Conservation (phyloP, 2,329 filamentous ascomycete species). For the Trichoderma sp. region DNA sequence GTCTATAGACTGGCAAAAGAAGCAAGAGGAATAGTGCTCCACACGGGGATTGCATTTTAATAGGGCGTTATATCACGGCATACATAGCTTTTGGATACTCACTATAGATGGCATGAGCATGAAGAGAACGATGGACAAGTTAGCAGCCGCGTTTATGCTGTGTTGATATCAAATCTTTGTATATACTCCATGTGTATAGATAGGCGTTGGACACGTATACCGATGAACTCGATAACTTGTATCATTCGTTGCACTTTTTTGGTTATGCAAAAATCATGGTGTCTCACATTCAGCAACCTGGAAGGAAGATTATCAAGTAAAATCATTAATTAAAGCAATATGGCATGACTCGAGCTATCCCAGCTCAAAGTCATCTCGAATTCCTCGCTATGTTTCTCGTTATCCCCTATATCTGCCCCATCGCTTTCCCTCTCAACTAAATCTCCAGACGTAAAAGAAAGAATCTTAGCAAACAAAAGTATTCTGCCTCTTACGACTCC, state of each 20-base stretch:
- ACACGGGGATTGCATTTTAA: constrained; percentile 20
- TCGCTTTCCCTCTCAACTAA: neutral
- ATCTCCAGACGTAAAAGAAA: neutral
- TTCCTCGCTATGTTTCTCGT: constrained; percentile 14
- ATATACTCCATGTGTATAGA: neutral
- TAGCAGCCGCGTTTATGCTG: neutral
- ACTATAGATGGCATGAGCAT: constrained; percentile 13
- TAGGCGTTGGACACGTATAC: neutral
- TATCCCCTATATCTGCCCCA: neutral
- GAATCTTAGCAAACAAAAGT: neutral
- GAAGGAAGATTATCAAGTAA: neutral
- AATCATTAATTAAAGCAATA: constrained; percentile 11
- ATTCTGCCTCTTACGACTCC: neutral
- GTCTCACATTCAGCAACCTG: neutral
- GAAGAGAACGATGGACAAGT: neutral
- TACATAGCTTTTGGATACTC: constrained; percentile 2
- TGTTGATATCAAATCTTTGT: constrained; percentile 5
- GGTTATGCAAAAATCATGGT: neutral
- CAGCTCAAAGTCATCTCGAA: neutral
- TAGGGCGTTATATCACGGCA: constrained; percentile 9
- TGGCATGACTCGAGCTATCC: constrained; percentile 2
- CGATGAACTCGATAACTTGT: neutral
- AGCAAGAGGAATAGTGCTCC: constrained; percentile 15
- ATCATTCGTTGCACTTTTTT: neutral
- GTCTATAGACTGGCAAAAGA: constrained; percentile 2